Evolutionary conservation across 2,329 filamentous ascomycete species (phyloP).

Genomic region (Penicillium concentricum): DNA sequence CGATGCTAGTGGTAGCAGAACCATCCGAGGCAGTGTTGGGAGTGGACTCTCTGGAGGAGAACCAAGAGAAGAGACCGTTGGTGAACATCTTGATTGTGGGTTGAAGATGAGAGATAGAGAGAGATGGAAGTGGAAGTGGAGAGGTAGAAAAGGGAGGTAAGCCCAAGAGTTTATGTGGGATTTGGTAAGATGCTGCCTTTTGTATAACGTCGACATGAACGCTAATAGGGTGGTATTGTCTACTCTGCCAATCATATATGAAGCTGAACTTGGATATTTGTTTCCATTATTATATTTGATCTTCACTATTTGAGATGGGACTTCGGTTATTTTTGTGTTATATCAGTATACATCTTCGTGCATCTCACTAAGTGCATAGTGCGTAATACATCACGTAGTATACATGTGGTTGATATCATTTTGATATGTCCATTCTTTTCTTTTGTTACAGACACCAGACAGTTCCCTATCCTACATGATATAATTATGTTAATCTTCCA

Average conservation of each 20-base stretch:
- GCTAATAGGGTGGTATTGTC: not conserved
- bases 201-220: not conserved
- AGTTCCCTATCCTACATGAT: not conserved
- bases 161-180: not conserved
- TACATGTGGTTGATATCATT: not conserved
- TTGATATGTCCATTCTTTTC: not conserved
- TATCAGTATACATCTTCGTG: not conserved
- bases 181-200: not conserved
- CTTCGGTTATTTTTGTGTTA: too few relatives aligned
- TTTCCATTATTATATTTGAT: not conserved
- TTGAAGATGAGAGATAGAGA: not conserved
- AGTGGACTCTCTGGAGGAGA: constrained; percentile 25
- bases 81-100: constrained; percentile 17
- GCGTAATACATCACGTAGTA: not conserved
- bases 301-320: not conserved
- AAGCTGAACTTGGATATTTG: not conserved
- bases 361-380: not conserved
- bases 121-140: not conserved
- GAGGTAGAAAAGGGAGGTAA: not conserved
- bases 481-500: not conserved
- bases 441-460: not conserved
- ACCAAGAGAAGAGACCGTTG: constrained; percentile 24
- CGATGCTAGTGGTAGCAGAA: constrained; percentile 22
- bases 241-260: not conserved
- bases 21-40: constrained; percentile 19